A percentile compares a stretch with the other conserved stretches of the same genome.
These are phyloP conservation scores for Candida pseudoviswanathii DNA, from an alignment of 1,139 yeast species.

Conservation along the genomic window DNA sequence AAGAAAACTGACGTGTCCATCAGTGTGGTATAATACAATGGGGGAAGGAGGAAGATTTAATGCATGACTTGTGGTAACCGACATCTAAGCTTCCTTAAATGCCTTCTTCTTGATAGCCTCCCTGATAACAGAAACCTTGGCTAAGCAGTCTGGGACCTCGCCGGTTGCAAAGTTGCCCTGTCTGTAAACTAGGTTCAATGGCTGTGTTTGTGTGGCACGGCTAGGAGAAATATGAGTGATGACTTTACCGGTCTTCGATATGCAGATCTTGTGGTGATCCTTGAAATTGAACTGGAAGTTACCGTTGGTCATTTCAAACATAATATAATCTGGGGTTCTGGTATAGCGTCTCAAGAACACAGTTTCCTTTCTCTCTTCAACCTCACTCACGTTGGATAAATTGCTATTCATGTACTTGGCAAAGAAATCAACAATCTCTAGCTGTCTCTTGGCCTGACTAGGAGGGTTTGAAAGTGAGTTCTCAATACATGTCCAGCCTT, in stretches of 20 bases:
- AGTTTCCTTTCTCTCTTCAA: slow-evolving; percentile 59
- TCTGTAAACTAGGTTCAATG: slow-evolving; percentile 59
- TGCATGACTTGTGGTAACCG: too few relatives aligned
- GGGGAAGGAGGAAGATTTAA: not conserved
- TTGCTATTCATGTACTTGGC: slow-evolving; percentile 83
- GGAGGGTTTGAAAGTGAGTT: slow-evolving; percentile 61
- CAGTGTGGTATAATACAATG: slow-evolving; percentile 4
- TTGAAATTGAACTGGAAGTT: slow-evolving; percentile 91
- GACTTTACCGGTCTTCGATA: slow-evolving; percentile 73
- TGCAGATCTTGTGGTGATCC: slow-evolving; percentile 87
- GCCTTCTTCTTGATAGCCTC: slow-evolving; percentile 48
- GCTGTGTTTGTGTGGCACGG: slow-evolving; percentile 70
- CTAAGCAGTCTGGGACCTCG: slow-evolving; percentile 55
- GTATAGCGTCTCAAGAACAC: slow-evolving; percentile 81
- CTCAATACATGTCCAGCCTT: slow-evolving; percentile 76
- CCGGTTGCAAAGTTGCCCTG: slow-evolving; percentile 62
- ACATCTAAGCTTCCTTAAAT: slow-evolving; percentile 27
- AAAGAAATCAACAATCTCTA: slow-evolving; percentile 82
- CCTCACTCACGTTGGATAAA: slow-evolving; percentile 71
- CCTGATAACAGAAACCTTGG: slow-evolving; percentile 37
- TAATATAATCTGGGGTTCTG: slow-evolving; percentile 75
- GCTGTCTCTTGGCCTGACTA: slow-evolving; percentile 62
- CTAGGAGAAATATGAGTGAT: slow-evolving; percentile 83
- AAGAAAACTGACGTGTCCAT: not conserved
- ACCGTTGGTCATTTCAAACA: slow-evolving; percentile 94